These are phyloP conservation scores for Phallus indusiatus DNA, from an alignment of 768 basidiomycete genomes.

Conservation along the genomic window DNA sequence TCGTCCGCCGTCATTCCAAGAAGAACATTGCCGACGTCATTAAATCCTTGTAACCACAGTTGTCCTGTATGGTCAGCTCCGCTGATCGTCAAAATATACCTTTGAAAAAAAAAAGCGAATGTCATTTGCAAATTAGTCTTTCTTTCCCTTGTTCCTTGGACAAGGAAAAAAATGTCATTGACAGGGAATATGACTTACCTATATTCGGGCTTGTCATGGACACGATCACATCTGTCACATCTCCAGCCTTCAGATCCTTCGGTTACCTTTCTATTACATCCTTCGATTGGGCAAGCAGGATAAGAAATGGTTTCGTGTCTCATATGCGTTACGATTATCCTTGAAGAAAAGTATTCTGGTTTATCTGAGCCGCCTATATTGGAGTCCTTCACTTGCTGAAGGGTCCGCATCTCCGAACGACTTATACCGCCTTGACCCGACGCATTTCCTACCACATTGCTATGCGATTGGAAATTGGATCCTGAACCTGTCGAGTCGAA, in stretches of 20 bases:
- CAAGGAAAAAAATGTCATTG: not conserved
- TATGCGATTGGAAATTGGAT: constrained; percentile 64
- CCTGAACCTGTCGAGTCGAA: constrained; percentile 64
- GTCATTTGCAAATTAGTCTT: not conserved
- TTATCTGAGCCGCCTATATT: constrained; percentile 71
- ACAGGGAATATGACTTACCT: constrained; percentile 42
- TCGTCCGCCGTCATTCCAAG: constrained; percentile 77
- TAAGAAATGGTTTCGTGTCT: constrained; percentile 76
- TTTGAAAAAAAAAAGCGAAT: constrained; percentile 17
- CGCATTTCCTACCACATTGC: constrained; percentile 30
- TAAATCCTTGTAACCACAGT: constrained; percentile 91
- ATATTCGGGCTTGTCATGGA: constrained; percentile 61
- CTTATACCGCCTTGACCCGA: constrained; percentile 40
- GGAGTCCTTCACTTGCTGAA: constrained; percentile 71
- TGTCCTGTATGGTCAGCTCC: constrained; percentile 87
- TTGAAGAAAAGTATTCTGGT: constrained; percentile 66
- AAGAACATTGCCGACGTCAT: constrained; percentile 73
- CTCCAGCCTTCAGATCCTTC: constrained; percentile 65
- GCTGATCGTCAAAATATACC: constrained; percentile 77
- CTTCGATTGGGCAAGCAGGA: constrained; percentile 73
- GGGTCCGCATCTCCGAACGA: constrained; percentile 60
- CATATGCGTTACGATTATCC: constrained; percentile 84
- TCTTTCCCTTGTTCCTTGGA: not conserved
- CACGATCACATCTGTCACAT: constrained; percentile 87
- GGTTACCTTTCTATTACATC: constrained; percentile 86